Conservation (phyloP, 2,329 filamentous ascomycete genomes). For the Nannizziopsis barbatae region DNA sequence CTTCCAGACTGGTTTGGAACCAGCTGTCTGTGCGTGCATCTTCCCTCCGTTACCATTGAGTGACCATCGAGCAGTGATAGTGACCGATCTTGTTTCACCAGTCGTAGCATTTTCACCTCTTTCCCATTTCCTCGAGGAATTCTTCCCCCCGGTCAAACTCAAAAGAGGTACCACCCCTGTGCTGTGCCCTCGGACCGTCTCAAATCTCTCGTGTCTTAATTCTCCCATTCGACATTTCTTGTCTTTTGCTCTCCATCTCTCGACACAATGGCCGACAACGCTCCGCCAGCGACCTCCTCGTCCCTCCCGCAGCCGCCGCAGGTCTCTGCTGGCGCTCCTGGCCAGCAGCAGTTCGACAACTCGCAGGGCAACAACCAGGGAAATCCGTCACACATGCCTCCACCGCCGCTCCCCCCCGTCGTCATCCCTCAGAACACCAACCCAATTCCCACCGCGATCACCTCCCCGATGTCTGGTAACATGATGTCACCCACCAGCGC, state of each 20-base stretch:
- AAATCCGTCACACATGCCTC: conserved; percentile 69
- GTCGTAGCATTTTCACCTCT: conserved; percentile 1
- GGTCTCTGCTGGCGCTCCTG: conserved; percentile 58
- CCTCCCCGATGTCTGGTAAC: conserved; percentile 66
- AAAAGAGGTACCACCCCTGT: conserved; percentile 5
- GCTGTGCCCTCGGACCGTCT: conserved; percentile 6
- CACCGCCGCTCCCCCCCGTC: conserved; percentile 70
- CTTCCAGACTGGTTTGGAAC: neutral
- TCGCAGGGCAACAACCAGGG: conserved; percentile 57
- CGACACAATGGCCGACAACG: conserved; percentile 64
- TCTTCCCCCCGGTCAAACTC: conserved; percentile 20
- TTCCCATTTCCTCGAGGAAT: neutral
- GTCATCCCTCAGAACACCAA: conserved; percentile 94
- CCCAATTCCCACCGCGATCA: conserved; percentile 84
- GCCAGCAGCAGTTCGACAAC: conserved; percentile 56
- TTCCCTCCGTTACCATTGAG: conserved; percentile 5
- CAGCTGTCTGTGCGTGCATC: conserved; percentile 11
- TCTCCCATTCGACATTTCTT: conserved; percentile 18
- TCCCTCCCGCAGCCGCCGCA: conserved; percentile 57
- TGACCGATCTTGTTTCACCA: conserved; percentile 7
- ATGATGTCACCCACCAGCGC: conserved; percentile 79
- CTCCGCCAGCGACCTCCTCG: conserved; percentile 49
- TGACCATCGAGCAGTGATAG: conserved; percentile 4
- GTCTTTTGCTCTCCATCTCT: conserved; percentile 16
- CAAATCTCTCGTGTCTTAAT: conserved; percentile 13